These are phyloP conservation scores for Rhizopogon vesiculosus DNA, from an alignment of 768 basidiomycete genomes.

Conservation along the genomic window DNA sequence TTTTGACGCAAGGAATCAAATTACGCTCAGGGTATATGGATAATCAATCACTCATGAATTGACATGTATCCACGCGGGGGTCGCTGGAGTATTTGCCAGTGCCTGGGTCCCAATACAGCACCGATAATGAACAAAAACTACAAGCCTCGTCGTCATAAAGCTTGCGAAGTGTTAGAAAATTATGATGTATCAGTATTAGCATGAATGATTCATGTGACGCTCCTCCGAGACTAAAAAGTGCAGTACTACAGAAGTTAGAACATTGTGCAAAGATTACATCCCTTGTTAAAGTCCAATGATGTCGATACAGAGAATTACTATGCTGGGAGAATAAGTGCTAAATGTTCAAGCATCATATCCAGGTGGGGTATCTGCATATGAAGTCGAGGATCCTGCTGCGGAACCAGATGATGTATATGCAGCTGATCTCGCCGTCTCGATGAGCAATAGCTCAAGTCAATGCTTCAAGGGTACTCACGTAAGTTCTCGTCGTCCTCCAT, in stretches of 20 bases:
- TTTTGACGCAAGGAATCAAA: too few relatives aligned
- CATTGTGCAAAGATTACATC: not conserved
- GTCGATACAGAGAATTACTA: not conserved
- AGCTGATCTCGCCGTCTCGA: slow-evolving; percentile 8
- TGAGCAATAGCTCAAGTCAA: not conserved
- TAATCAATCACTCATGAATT: too few relatives aligned
- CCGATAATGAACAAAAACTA: too few relatives aligned
- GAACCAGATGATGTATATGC: slow-evolving; percentile 23
- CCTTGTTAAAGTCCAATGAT: not conserved
- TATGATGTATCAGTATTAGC: too few relatives aligned
- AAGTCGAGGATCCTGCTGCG: slow-evolving; percentile 8
- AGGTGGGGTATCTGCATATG: slow-evolving; percentile 24
- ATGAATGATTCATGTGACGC: too few relatives aligned
- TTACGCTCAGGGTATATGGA: too few relatives aligned
- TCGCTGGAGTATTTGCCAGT: too few relatives aligned
- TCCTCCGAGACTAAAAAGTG: not conserved
- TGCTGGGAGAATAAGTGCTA: not conserved
- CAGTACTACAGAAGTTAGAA: too few relatives aligned
- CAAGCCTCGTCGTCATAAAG: too few relatives aligned
- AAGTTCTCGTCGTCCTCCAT: slow-evolving; percentile 28
- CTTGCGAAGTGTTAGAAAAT: too few relatives aligned
- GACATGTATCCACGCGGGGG: too few relatives aligned
- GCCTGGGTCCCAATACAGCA: too few relatives aligned
- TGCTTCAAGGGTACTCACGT: slow-evolving; percentile 19
- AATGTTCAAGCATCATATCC: slow-evolving; percentile 20